Conservation (phyloP, 352 stramenopile species). For the Lagenidium giganteum region DNA sequence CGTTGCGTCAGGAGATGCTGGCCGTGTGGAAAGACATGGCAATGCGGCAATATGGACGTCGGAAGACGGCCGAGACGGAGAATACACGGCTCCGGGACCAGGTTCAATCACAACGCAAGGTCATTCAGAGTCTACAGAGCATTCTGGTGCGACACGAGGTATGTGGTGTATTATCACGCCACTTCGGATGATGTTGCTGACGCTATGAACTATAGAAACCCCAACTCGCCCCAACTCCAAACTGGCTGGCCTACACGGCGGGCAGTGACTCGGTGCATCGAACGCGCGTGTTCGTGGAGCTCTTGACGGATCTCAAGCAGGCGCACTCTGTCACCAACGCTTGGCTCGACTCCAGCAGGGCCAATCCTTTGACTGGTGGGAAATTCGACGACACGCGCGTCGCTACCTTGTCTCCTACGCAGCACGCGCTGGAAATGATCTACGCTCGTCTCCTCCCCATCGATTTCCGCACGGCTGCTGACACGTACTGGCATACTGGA, state of each 20-base stretch:
- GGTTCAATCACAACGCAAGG: background rate
- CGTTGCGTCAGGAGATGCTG: no score
- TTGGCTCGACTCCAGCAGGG: no score
- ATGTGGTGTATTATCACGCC: no score
- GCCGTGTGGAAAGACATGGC: background rate
- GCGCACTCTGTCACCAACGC: no score
- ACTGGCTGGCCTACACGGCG: no score
- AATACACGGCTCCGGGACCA: background rate
- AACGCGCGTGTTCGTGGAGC: no score
- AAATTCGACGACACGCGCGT: background rate
- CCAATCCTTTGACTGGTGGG: no score
- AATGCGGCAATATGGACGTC: background rate
- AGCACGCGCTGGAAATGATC: constrained; percentile 2
- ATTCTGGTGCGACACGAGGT: no score
- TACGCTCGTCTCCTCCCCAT: background rate
- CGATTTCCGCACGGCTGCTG: background rate
- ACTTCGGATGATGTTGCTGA: no score
- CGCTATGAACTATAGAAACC: no score
- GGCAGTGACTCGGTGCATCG: no score
- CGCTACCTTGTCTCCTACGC: constrained; percentile 1
- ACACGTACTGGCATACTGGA: constrained; percentile 4
- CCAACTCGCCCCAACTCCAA: background rate
- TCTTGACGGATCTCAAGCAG: background rate
- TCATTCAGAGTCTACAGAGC: constrained; percentile 1
- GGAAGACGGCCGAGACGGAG: background rate